These are phyloP conservation scores for Actinomortierella ambigua DNA, from an alignment of 371 early-diverging fungal species.

Conservation along the genomic window DNA sequence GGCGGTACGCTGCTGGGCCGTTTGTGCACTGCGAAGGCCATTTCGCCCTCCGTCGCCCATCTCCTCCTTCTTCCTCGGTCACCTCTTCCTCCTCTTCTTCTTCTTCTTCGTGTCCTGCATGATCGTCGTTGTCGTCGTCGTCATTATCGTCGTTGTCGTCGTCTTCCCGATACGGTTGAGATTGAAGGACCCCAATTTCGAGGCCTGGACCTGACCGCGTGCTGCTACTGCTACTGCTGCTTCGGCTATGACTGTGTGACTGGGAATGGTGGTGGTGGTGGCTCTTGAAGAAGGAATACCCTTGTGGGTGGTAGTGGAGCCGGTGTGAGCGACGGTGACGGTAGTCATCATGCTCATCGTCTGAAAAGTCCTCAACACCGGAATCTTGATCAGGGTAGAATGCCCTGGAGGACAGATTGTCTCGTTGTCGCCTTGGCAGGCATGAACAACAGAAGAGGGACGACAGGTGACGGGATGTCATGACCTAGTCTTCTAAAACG, in stretches of 20 bases:
- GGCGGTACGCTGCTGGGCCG: no score
- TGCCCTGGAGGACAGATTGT: slow-evolving; percentile 38
- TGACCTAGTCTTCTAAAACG: no score
- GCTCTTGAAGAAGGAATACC: slow-evolving; percentile 7
- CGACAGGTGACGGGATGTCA: slow-evolving; percentile 3
- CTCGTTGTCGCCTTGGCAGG: slow-evolving; percentile 34
- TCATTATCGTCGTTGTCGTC: slow-evolving; percentile 3
- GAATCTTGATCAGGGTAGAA: slow-evolving; percentile 42
- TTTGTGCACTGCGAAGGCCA: no score
- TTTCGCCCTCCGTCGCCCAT: no score
- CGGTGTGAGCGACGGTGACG: background rate
- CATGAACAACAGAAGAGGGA: slow-evolving; percentile 33
- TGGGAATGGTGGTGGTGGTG: background rate
- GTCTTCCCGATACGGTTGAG: slow-evolving; percentile 20
- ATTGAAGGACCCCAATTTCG: background rate
- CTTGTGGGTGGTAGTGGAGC: slow-evolving; percentile 5
- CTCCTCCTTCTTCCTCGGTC: no score
- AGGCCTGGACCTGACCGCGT: no score
- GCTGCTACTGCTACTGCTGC: no score
- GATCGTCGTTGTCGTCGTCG: no score
- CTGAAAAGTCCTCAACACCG: slow-evolving; percentile 24
- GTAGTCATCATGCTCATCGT: slow-evolving; percentile 20
- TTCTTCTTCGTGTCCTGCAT: no score
- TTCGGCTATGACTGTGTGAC: no score
- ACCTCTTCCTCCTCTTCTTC: no score